Base-by-base conservation (phyloP, 2,329 filamentous ascomycete genomes). In the Colletotrichum lupini region DNA sequence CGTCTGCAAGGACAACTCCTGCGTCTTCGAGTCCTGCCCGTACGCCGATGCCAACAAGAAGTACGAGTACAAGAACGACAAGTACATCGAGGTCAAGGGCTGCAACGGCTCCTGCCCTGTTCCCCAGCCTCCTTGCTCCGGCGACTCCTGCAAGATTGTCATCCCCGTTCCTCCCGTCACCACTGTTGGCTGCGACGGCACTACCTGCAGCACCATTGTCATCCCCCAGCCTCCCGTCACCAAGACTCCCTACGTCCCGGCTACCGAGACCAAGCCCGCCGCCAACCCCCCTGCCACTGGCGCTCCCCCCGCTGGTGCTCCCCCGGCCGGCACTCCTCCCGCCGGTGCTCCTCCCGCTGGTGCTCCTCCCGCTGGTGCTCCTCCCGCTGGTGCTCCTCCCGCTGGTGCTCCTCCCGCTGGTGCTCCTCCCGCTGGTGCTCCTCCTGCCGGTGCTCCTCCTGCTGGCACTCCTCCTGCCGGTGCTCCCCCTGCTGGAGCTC, bases 41-140 rank as follows among this genome's bases (percentile, higher is more conserved):
- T 74, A 69, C 42, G 66, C 77, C 2, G 77, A 79, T 69, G 55
- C 24, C 42, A 62, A 76, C 65, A 78, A 78, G 72, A 82, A 83
- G 78, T 74, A 82, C 63, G 75, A 79, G 76, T 84, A 81, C 80
- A 76, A 76, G 73, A 77, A 79, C 58, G 77, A 75, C 67, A 75
- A 79, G 68, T 84, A 81, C 77, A 70, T 72, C 22, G 67, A 76
- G 30, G 79, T 78, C 75, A 74, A 78, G 63, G 79, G 79, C 77
- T 69, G 75, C 60, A 75, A 76, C 42, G 75, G 81, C 5, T 77
- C 79, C 77, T 83, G 82, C 78, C 75, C 77, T 35, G 77, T 77
- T 56, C 67, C 79, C 11, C 7, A 57, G 35, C 70, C 69, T 26
- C 73, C 80, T 28, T 82, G 78, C 78, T 75, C 26, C 16, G 77